These are phyloP conservation scores for Peronosclerospora sorghi DNA, from an alignment of 352 stramenopile genomes.

Conservation along the genomic window DNA sequence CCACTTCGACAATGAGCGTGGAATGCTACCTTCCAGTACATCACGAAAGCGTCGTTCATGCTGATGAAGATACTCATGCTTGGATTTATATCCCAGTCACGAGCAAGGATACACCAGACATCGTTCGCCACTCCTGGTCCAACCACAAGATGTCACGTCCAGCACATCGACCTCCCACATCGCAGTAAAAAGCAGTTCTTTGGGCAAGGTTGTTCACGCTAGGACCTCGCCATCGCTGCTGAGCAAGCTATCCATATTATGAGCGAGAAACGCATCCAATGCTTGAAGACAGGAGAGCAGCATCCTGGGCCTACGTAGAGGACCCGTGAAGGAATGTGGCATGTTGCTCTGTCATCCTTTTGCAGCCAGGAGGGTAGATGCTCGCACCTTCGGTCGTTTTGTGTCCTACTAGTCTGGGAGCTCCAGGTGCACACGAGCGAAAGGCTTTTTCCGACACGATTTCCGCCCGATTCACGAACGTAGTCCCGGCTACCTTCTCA, in stretches of 20 bases:
- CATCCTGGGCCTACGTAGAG: conserved; percentile 37
- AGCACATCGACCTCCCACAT: conserved; percentile 46
- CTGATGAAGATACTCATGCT: conserved; percentile 53
- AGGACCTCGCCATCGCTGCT: conserved; percentile 32
- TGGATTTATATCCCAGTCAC: conserved; percentile 53
- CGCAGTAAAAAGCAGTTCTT: conserved; percentile 34
- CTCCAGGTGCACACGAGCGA: conserved; percentile 12
- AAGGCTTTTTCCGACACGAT: conserved; percentile 13
- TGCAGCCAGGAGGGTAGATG: conserved; percentile 47
- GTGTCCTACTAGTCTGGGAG: conserved; percentile 59
- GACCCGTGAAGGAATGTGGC: conserved; percentile 27
- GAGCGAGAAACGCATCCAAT: conserved; percentile 60
- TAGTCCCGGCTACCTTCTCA: conserved; percentile 13
- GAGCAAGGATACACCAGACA: conserved; percentile 47
- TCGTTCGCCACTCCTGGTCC: conserved; percentile 35
- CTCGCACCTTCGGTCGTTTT: conserved; percentile 58
- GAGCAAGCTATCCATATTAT: conserved; percentile 15
- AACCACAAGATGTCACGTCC: neutral
- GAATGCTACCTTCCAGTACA: neutral
- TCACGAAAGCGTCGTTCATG: conserved; percentile 49
- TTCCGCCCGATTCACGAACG: conserved; percentile 22
- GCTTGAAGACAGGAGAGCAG: conserved; percentile 65
- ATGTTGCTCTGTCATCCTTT: conserved; percentile 19
- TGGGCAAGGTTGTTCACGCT: conserved; percentile 42
- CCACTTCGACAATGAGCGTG: conserved; percentile 21